Conservation (phyloP, 108 stramenopile species). For the Mayamaea pseudoterrestris region DNA sequence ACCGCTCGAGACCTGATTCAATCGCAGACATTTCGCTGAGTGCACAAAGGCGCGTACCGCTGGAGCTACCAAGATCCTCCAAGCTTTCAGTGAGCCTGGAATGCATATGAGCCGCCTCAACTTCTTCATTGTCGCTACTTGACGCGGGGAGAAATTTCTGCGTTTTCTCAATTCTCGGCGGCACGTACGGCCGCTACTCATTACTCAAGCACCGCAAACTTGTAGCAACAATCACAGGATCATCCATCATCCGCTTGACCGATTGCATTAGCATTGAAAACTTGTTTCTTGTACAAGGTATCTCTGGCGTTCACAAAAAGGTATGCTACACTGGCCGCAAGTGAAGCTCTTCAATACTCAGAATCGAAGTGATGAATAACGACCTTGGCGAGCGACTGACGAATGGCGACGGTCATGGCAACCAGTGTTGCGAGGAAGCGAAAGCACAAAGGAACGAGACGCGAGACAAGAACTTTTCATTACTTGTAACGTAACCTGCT, state of each 20-base stretch:
- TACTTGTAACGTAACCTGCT: too few relatives aligned
- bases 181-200: slow-evolving; percentile 1
- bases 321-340: slow-evolving; percentile 42
- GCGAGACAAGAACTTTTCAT: too few relatives aligned
- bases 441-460: slow-evolving; percentile 40
- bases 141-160: slow-evolving; percentile 5
- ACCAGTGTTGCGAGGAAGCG: slow-evolving; percentile 27
- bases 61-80: slow-evolving; percentile 55
- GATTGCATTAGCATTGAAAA: slow-evolving; percentile 16
- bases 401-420: slow-evolving; percentile 44
- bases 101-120: slow-evolving; percentile 16
- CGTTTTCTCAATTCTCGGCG: slow-evolving; percentile 29
- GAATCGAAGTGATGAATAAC: slow-evolving; percentile 17
- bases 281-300: too few relatives aligned
- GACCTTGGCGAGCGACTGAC: slow-evolving; percentile 28
- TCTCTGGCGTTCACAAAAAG: too few relatives aligned
- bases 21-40: slow-evolving; percentile 45
- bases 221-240: slow-evolving; percentile 49
- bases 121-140: slow-evolving; percentile 27
- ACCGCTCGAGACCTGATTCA: slow-evolving; percentile 47
- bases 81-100: slow-evolving; percentile 23
- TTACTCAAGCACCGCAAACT: slow-evolving; percentile 26
- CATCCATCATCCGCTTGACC: slow-evolving; percentile 16
- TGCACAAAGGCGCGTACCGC: slow-evolving; percentile 49
- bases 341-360: slow-evolving; percentile 21